Base-by-base conservation (phyloP, 2,329 filamentous ascomycete species). In the Sporothrix dimorphospora region DNA sequence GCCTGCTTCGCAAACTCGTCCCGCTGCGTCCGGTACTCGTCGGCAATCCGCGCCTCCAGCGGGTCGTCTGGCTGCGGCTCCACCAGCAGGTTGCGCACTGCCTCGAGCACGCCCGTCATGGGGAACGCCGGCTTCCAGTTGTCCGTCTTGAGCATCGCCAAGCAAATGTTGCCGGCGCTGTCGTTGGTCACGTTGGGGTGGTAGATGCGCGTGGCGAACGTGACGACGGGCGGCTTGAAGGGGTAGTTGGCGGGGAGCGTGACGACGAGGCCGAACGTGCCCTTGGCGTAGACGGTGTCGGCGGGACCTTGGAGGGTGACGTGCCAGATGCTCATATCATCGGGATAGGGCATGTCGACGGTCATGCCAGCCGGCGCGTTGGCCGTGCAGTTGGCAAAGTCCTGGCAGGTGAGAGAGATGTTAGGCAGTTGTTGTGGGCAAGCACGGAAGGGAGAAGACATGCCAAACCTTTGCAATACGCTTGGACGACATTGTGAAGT, bases 121-220 rank as follows among this genome's bases (percentile, higher is more conserved):
- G 91, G 92, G 78, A 91, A 92, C 74, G 91, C 91, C 21, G 94
- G 94, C 86, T 97, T 98, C 94, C 94, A 98, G 82, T 93, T 91
- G 78, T 97, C 94, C 40, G 91, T 81, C 80, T 94, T 93, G 77
- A 98, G 89, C 81, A 94, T 88, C 73, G 89, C 90, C 59, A 98
- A 86, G 82, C 94, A 98, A 89, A 98, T 93, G 82, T 87, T 91
- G 74, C 94, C 94, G 76, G 90, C 88, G 79, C 88, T 87, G 81
- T 97, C 94, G 86, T 97, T 96, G 79, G 91, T 94, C 73, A 98
- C 89, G 83, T 98, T 98, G 59, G 94, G 94, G 84, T 98, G 94
- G 87, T 97, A 98, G 85, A 97, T 92, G 83, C 94, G 95, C 69
- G 94, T 97, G 76, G 85, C 84, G 87, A 97, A 97, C 79, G 87